Conservation (phyloP, 2,329 filamentous ascomycete genomes). For the Neocatenulostroma microsporum region DNA sequence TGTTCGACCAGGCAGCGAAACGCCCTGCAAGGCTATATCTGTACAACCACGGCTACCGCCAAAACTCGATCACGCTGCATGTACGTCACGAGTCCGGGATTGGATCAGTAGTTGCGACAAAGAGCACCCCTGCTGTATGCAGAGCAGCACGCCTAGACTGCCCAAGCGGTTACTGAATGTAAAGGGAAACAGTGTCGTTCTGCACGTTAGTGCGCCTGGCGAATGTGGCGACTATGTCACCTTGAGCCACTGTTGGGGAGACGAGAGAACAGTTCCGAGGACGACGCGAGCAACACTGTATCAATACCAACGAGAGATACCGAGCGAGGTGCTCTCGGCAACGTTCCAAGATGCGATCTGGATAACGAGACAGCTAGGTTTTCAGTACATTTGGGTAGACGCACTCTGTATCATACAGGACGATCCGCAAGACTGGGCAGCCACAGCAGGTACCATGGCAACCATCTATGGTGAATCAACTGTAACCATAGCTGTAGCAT, state of each 20-base stretch:
- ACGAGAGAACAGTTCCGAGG: not conserved
- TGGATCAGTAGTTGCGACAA: too few relatives aligned
- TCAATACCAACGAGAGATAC: not conserved
- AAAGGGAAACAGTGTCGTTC: too few relatives aligned
- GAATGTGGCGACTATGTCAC: not conserved
- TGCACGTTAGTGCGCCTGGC: too few relatives aligned
- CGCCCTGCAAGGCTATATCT: too few relatives aligned
- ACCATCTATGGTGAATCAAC: constrained; percentile 8
- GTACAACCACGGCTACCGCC: too few relatives aligned
- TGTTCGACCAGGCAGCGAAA: too few relatives aligned
- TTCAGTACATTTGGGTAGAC: constrained; percentile 13
- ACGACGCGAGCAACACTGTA: not conserved
- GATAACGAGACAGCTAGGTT: constrained; percentile 2
- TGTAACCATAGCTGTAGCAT: constrained; percentile 11
- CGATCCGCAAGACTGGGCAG: constrained; percentile 9
- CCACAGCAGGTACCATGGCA: constrained; percentile 10
- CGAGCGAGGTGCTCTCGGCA: not conserved
- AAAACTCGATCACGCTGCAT: too few relatives aligned
- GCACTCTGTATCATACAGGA: constrained; percentile 14
- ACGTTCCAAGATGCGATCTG: constrained; percentile 1
- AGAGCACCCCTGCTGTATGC: too few relatives aligned
- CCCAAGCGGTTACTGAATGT: too few relatives aligned
- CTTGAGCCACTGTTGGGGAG: constrained; percentile 1
- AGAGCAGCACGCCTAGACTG: too few relatives aligned
- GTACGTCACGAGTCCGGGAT: too few relatives aligned